These are phyloP conservation scores for Echites panduratus DNA, from an alignment of 257 asterid genomes.

Conservation along the genomic window DNA sequence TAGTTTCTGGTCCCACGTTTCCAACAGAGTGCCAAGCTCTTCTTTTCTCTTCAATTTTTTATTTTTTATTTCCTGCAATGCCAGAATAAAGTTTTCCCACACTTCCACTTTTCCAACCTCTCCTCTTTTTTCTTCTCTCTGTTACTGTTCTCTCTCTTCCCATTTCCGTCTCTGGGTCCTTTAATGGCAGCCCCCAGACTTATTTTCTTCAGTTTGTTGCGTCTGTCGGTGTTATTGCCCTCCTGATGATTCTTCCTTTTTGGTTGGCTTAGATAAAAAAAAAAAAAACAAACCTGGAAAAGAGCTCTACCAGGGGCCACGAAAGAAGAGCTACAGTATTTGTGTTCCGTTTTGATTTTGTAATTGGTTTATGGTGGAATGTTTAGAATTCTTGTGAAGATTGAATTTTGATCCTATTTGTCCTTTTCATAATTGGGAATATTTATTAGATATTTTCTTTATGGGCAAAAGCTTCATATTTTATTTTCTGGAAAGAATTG, in stretches of 20 bases:
- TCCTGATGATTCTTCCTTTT: constrained; percentile 30
- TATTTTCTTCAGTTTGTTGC: constrained; percentile 36
- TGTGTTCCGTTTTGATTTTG: background rate
- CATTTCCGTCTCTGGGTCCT: constrained; percentile 24
- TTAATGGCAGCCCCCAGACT: constrained; percentile 76
- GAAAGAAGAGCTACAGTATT: constrained; percentile 1
- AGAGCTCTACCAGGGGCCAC: background rate
- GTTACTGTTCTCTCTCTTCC: constrained; percentile 13
- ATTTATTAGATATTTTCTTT: background rate
- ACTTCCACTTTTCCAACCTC: constrained; percentile 42
- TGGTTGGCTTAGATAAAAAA: constrained; percentile 25
- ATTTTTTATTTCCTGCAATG: background rate
- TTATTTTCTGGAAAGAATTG: background rate
- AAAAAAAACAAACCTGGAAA: too few relatives aligned
- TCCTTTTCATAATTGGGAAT: background rate
- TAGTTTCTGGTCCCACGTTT: constrained; percentile 11
- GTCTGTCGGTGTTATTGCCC: constrained; percentile 45
- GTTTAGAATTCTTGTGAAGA: background rate
- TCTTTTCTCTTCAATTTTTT: background rate
- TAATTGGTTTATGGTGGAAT: background rate
- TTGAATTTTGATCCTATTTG: constrained; percentile 2
- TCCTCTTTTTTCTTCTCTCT: constrained; percentile 7
- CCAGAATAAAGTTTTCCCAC: constrained; percentile 7
- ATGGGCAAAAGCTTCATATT: background rate
- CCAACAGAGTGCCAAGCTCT: background rate